These are phyloP conservation scores for Panaeolus papilionaceus DNA, from an alignment of 768 basidiomycete genomes.

Conservation along the genomic window DNA sequence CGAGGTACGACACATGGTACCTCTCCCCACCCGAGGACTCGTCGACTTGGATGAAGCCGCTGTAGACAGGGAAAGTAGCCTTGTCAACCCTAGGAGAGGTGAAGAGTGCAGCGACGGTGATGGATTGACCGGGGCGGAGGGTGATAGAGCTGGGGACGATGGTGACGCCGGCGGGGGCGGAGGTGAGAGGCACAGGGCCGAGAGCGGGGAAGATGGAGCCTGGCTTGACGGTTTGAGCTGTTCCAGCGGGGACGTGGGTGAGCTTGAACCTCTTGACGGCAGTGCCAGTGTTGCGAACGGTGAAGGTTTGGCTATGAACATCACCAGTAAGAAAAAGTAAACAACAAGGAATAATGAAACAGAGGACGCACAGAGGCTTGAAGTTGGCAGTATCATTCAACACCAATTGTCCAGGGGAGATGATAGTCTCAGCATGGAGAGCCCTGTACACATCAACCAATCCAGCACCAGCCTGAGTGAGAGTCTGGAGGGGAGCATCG, in stretches of 20 bases:
- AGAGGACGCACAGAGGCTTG: conserved; percentile 41
- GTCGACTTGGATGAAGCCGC: conserved; percentile 59
- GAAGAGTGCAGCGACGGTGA: conserved; percentile 50
- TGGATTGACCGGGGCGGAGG: conserved; percentile 48
- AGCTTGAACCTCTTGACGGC: conserved; percentile 51
- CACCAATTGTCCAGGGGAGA: conserved; percentile 62
- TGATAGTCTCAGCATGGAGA: conserved; percentile 53
- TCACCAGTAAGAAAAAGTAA: conserved; percentile 6
- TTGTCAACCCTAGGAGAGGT: conserved; percentile 51
- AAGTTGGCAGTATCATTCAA: conserved; percentile 71
- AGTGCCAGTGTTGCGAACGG: conserved; percentile 55
- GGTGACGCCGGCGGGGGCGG: conserved; percentile 49
- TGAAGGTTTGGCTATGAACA: conserved; percentile 49
- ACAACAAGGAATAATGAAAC: conserved; percentile 17
- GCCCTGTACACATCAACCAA: conserved; percentile 65
- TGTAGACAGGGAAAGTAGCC: conserved; percentile 60
- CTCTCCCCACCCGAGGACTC: conserved; percentile 38
- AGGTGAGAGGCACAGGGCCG: conserved; percentile 58
- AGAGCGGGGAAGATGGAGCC: conserved; percentile 47
- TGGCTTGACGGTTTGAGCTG: conserved; percentile 51
- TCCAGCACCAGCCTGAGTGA: conserved; percentile 61
- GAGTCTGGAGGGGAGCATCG: conserved; percentile 55
- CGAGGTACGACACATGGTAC: conserved; percentile 53
- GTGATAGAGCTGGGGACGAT: conserved; percentile 52
- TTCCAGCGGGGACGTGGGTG: conserved; percentile 62